Conservation (phyloP, 2,329 filamentous ascomycete genomes). For the Curvularia lunata region DNA sequence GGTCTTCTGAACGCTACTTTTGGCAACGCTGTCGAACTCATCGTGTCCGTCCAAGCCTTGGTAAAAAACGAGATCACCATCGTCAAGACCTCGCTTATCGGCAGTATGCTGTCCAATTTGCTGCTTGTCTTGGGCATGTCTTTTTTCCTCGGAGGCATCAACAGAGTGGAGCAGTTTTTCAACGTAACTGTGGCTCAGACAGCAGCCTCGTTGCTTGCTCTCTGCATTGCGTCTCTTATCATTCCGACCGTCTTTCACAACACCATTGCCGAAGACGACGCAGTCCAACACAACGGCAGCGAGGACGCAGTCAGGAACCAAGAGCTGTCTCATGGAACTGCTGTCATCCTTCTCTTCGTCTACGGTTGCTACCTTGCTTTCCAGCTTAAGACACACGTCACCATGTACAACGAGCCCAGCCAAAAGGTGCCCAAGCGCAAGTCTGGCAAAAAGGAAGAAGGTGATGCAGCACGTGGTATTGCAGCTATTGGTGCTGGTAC, state of each 20-base stretch:
- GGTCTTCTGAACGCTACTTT: conserved; percentile 91
- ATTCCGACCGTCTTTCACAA: conserved; percentile 81
- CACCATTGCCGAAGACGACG: conserved; percentile 39
- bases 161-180: conserved; percentile 83
- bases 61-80: conserved; percentile 76
- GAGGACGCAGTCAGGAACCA: conserved; percentile 40
- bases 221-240: conserved; percentile 81
- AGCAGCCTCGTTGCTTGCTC: conserved; percentile 77
- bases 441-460: conserved; percentile 55
- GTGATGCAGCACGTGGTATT: conserved; percentile 58
- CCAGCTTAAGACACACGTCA: conserved; percentile 84
- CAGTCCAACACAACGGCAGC: conserved; percentile 13
- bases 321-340: conserved; percentile 69
- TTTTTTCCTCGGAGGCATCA: conserved; percentile 86
- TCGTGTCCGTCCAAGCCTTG: conserved; percentile 85
- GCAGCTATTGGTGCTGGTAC: conserved; percentile 61
- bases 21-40: conserved; percentile 88
- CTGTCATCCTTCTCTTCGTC: conserved; percentile 81
- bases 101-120: conserved; percentile 89
- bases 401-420: conserved; percentile 79
- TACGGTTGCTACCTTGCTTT: conserved; percentile 87
- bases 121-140: conserved; percentile 89
- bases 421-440: conserved; percentile 73
- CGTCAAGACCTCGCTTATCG: conserved; percentile 90
- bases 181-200: conserved; percentile 93